phyloP scores from a whole-genome alignment of 2,329 filamentous ascomycete genomes.

The Colletotrichum simmondsii region DNA sequence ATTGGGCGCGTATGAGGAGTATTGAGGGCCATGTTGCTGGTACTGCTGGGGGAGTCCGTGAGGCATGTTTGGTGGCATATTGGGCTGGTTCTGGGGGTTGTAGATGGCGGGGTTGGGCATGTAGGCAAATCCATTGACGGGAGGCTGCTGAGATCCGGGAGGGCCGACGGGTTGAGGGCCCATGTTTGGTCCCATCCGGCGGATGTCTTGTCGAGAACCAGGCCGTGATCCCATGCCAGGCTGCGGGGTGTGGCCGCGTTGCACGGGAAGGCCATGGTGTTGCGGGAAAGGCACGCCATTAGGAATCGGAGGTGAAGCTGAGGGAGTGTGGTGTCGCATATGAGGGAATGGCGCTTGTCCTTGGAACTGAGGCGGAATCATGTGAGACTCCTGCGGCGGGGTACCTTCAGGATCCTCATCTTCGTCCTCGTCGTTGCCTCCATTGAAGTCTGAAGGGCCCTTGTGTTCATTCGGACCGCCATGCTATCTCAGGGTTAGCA shows the following conservation, averaged over 20 bases:
- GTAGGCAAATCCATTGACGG: constrained; percentile 80
- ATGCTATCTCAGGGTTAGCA: constrained; percentile 68
- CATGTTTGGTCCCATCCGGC: constrained; percentile 80
- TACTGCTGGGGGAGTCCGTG: constrained; percentile 49
- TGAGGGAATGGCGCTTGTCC: constrained; percentile 79
- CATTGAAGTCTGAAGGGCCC: constrained; percentile 90
- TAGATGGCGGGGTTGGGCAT: constrained; percentile 90
- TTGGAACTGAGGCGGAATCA: constrained; percentile 78
- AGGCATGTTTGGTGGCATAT: constrained; percentile 50
- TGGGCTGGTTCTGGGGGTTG: constrained; percentile 68
- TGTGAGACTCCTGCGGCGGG: constrained; percentile 72
- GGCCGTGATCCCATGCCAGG: constrained; percentile 80
- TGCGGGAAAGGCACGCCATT: constrained; percentile 79
- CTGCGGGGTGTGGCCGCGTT: constrained; percentile 83
- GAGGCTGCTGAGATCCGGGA: constrained; percentile 62
- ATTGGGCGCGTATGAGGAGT: constrained; percentile 45
- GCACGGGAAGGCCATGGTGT: constrained; percentile 52
- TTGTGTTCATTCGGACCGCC: constrained; percentile 96
- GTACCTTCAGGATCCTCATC: constrained; percentile 81
- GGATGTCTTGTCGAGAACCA: constrained; percentile 82
- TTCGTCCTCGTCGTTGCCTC: constrained; percentile 86
- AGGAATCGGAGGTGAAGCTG: constrained; percentile 87
- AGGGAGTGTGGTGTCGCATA: constrained; percentile 84
- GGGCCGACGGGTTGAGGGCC: constrained; percentile 71
- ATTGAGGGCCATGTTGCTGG: constrained; percentile 48